Base-by-base conservation (phyloP, 129 eudicot genomes). In the Artemisia argyi region DNA sequence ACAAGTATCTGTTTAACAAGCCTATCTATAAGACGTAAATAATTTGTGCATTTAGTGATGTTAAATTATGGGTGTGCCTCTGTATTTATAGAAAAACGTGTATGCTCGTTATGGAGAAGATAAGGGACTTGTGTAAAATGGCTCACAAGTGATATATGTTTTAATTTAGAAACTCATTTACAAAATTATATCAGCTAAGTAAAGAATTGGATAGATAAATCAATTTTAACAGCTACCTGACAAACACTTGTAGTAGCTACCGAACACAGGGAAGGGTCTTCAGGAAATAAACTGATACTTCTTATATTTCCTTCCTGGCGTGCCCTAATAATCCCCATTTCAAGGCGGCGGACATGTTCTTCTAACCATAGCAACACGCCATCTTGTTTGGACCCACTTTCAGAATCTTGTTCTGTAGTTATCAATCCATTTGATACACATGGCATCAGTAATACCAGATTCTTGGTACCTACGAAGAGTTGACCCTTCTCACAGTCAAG, bases 321-420 rank as follows among this genome's bases (percentile, higher is more conserved):
- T 42, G 84, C 61, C 66, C 71, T 83, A 62, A 89, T 76, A 70
- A 77, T 61, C 35, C 96, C 96, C 68, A 58, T 74, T 75, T 89
- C 82, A 62, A 93, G 81, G 18, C 97, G 95, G 20, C 79, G 89
- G n/a, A 24, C 79, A 81, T 87, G 97, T 73, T 93, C 97, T 84
- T 93, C 96, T 58, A 93, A 82, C 98, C 97, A 93, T 71, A 93
- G 60, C 44, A 93, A 66, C 85, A 89, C 73, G 5, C 79, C 96
- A 80, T 93, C 98, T 66, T 85, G 97, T 66, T 81, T 84, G 9
- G 66, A 39, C 48, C 55, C 49, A 67, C 57, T 81, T 62, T 55
- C 22, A 3, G 76, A 39, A 71, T 79, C 89, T 76, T 78, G 91
- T 16, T 73, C 78, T 0, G 76, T 75, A 56, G 44, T 84, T 72